Evolutionary conservation across 2,329 filamentous ascomycete genomes (phyloP), one percentile per base, ranked within the genome.

Genomic region (Scedosporium minutisporum): DNA sequence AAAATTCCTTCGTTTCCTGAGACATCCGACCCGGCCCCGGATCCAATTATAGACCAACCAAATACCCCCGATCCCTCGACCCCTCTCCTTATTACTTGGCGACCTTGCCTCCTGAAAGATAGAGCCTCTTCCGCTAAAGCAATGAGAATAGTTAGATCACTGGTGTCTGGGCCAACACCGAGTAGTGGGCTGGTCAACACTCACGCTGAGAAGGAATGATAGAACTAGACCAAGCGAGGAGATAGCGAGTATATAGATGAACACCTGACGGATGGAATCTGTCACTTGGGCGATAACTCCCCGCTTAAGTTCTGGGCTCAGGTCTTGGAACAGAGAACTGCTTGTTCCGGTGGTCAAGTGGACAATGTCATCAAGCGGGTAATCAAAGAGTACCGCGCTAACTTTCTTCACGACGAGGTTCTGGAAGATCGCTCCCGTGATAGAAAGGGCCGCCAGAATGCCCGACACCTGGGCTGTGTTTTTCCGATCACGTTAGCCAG

Each of bases 181-280:
- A 18, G 21, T 2, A n/a, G 14, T 7, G 4, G n/a, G 2, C 21
- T 21, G n/a, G 44, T 2, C 2, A 12, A 6, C 44, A 55, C 51
- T 55, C 21, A 62, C 62, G 21, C 62, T 64, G 4, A 64, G 53
- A 46, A 62, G 57, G 48, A 64, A 44, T 5, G 62, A 64, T 6
- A 42, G 10, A 21, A 64, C 27, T 14, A 64, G 51, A 38, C 62
- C 62, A 6, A 64, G 58, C 1, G 62, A 48, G 2, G 62, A 55
- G 6, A 44, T 38, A 7, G 62, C 58, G 29, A 64, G 55, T 21
- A 58, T 27, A 3, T 51, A 46, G 23, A 58, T 53, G 27, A 64
- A 64, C 29, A 57, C 58, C 18, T 61, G 53, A 4, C 58, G 46
- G 33, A 64, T 61, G 25, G 62, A 57, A 16, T 44, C 58, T n/a